Percentiles rank a stretch among this genome's conserved stretches.
These are phyloP conservation scores for Phytophthora cajani DNA, from an alignment of 352 stramenopile genomes.

Conservation along the genomic window DNA sequence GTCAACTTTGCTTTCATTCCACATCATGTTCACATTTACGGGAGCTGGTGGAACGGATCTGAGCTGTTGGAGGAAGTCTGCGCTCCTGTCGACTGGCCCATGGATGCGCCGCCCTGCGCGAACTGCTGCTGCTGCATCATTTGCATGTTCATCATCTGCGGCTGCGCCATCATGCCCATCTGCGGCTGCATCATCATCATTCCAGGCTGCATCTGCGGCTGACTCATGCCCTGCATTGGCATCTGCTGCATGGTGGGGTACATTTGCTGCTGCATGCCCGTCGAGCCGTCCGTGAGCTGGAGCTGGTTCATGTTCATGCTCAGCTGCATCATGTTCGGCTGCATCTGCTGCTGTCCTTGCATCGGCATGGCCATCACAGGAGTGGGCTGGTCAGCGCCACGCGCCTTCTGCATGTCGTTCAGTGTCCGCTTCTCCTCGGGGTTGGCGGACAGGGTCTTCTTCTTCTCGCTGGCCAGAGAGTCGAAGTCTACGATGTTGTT, in stretches of 20 bases:
- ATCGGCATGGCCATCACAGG: constrained; percentile 52
- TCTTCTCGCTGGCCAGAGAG: constrained; percentile 64
- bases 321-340: constrained; percentile 46
- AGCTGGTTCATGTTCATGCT: constrained; percentile 48
- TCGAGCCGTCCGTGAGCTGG: constrained; percentile 33
- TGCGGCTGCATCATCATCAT: constrained; percentile 59
- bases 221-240: constrained; percentile 43
- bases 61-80: constrained; percentile 22
- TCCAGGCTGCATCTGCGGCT: constrained; percentile 41
- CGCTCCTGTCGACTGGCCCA: constrained; percentile 14
- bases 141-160: constrained; percentile 43
- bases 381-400: constrained; percentile 34
- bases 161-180: constrained; percentile 47
- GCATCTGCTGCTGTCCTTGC: constrained; percentile 36
- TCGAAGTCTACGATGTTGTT: constrained; percentile 73
- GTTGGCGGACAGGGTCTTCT: constrained; percentile 36
- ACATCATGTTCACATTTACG: constrained; percentile 22
- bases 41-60: constrained; percentile 34
- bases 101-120: constrained; percentile 15
- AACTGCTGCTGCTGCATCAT: constrained; percentile 37
- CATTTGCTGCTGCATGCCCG: constrained; percentile 46
- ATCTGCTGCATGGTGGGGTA: constrained; percentile 38
- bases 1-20: neutral
- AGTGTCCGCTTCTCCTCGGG: constrained; percentile 53
- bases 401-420: constrained; percentile 68